Evolutionary conservation across 768 basidiomycete species (phyloP).

Genomic region (Glaciozyma antarctica): DNA sequence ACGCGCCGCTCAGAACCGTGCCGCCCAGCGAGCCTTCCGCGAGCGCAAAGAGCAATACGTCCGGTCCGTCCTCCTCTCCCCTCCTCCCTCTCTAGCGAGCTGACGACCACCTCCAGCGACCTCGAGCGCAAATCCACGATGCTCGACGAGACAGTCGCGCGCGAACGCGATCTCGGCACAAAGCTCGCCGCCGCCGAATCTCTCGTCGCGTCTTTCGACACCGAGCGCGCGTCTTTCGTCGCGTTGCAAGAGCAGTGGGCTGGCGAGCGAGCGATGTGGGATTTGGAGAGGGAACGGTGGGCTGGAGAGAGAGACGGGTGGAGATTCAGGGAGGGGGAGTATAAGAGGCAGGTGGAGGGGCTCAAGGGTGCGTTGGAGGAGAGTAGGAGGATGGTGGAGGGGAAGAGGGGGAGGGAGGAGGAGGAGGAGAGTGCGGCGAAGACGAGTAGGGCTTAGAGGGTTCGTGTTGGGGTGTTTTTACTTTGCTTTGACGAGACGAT

Average conservation of each 20-base stretch:
- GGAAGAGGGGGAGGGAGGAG: too few species aligned
- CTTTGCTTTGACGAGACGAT: too few species aligned
- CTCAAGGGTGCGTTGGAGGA: not conserved
- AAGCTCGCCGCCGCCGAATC: not conserved
- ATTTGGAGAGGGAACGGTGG: not conserved
- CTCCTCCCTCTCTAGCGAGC: not conserved
- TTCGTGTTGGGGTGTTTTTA: too few species aligned
- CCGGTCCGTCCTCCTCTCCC: constrained; percentile 40
- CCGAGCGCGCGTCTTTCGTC: not conserved
- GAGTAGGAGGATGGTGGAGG: too few species aligned
- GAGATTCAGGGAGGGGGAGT: not conserved
- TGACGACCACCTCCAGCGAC: not conserved
- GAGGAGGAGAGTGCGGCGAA: too few species aligned
- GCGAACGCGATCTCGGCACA: not conserved
- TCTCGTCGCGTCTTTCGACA: not conserved
- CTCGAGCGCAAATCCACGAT: not conserved
- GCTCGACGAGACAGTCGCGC: too few species aligned
- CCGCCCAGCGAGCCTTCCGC: constrained; percentile 45
- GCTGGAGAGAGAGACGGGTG: not conserved
- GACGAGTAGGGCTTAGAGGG: too few species aligned
- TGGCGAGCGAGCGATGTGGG: not conserved
- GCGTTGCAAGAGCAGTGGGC: not conserved
- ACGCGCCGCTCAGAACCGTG: constrained; percentile 91
- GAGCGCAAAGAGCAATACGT: constrained; percentile 85
- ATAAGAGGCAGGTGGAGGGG: not conserved